phyloP scores from a whole-genome alignment of 768 basidiomycete species.

The Rhodotorula babjevae region DNA sequence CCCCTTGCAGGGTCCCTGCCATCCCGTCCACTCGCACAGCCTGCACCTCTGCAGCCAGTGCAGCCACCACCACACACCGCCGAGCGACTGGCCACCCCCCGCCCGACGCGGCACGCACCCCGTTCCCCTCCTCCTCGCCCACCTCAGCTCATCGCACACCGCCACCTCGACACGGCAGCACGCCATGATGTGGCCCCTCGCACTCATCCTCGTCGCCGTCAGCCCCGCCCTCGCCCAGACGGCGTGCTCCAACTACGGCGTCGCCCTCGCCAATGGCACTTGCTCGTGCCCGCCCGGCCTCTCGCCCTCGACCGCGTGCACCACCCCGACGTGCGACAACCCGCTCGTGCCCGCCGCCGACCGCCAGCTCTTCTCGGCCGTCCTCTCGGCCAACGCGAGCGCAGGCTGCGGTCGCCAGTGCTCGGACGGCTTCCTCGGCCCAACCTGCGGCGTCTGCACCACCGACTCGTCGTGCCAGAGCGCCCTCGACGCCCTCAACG shows the following conservation, averaged over 20 bases:
- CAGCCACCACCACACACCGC: too few relatives aligned
- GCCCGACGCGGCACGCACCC: too few relatives aligned
- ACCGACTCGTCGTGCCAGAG: constrained; percentile 63
- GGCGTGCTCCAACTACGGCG: constrained; percentile 66
- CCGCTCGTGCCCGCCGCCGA: constrained; percentile 61
- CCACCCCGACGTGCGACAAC: constrained; percentile 68
- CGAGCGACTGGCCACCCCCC: too few relatives aligned
- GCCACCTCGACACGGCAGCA: too few relatives aligned
- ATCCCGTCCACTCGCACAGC: too few relatives aligned
- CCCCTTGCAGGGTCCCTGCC: too few relatives aligned
- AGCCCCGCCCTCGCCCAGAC: background rate
- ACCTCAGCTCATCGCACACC: too few relatives aligned
- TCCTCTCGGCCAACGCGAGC: constrained; percentile 5
- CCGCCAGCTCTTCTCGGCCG: constrained; percentile 50
- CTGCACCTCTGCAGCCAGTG: too few relatives aligned
- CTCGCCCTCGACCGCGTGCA: constrained; percentile 62
- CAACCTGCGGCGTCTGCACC: constrained; percentile 70
- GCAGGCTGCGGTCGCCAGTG: constrained; percentile 39
- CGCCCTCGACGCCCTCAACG: constrained; percentile 50
- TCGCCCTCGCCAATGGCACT: constrained; percentile 50
- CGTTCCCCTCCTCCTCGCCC: too few relatives aligned
- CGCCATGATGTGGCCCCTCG: too few relatives aligned
- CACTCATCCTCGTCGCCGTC: background rate
- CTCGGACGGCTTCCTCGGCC: constrained; percentile 63
- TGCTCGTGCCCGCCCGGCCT: constrained; percentile 81